Percentiles rank a stretch among this genome's conserved stretches.
These are phyloP conservation scores for Cryptococcus sp. DNA, from an alignment of 1,284 basidiomycete species.

Conservation along the genomic window DNA sequence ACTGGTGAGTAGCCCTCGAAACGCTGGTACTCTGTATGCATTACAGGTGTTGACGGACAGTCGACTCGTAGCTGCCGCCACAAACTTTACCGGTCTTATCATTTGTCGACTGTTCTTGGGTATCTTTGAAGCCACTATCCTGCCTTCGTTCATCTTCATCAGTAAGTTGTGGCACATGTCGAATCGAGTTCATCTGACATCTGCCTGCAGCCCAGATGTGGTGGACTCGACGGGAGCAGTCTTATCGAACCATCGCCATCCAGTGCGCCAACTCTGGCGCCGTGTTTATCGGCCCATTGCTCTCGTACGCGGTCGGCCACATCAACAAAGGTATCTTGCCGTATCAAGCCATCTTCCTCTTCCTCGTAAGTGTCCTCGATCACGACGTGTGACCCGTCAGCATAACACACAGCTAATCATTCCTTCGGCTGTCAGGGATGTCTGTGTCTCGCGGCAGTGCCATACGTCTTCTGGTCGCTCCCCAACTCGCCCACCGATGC, in stretches of 20 bases:
- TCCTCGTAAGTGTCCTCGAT: conserved; percentile 56
- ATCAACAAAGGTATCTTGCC: conserved; percentile 20
- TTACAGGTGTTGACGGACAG: no score
- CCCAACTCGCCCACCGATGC: conserved; percentile 36
- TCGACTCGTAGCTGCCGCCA: conserved; percentile 12
- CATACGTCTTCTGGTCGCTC: conserved; percentile 54
- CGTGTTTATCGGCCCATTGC: conserved; percentile 33
- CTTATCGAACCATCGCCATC: conserved; percentile 33
- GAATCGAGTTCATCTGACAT: background rate
- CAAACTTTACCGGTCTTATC: conserved; percentile 53
- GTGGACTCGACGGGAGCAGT: conserved; percentile 39
- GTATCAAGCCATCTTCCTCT: conserved; percentile 57
- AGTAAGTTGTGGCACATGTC: conserved; percentile 6
- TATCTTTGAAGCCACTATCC: conserved; percentile 31
- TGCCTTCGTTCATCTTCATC: conserved; percentile 21
- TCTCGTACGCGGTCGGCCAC: conserved; percentile 36
- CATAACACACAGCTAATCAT: no score
- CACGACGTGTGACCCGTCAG: background rate
- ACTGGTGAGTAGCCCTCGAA: conserved; percentile 3
- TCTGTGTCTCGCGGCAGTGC: background rate
- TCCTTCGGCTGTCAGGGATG: no score
- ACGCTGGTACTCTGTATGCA: no score
- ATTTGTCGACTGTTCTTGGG: conserved; percentile 29
- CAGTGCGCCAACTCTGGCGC: conserved; percentile 29
- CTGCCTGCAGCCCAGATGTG: conserved; percentile 32